phyloP scores from a whole-genome alignment of 306 rosid genomes.

The Sicyos edulis region DNA sequence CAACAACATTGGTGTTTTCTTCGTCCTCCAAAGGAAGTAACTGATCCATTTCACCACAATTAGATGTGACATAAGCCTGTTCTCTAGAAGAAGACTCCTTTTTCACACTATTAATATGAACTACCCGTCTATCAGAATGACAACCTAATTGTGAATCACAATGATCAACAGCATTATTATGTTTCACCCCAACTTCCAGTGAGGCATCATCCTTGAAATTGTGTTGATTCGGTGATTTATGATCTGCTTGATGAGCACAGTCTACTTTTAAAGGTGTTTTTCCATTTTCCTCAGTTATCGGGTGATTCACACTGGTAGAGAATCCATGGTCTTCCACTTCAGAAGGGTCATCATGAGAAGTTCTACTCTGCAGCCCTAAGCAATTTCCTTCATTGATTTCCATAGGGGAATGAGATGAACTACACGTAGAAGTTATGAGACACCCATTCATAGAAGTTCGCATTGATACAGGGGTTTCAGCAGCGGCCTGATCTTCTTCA shows the following conservation, averaged over 20 bases:
- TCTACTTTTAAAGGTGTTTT: constrained; percentile 31
- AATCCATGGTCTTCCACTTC: constrained; percentile 26
- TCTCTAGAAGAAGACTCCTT: constrained; percentile 24
- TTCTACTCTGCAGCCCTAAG: constrained; percentile 27
- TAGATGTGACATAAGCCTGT: constrained; percentile 26
- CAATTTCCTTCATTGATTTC: constrained; percentile 33
- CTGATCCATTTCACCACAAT: constrained; percentile 30
- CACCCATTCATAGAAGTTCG: constrained; percentile 31
- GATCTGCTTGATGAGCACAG: constrained; percentile 26
- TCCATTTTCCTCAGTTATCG: constrained; percentile 27
- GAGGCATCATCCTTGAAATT: constrained; percentile 30
- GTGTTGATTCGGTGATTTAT: constrained; percentile 23
- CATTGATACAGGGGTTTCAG: constrained; percentile 33
- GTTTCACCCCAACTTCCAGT: constrained; percentile 24
- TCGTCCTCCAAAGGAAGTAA: constrained; percentile 30
- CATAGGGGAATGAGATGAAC: constrained; percentile 23
- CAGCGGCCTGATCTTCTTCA: constrained; percentile 46
- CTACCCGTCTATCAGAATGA: constrained; percentile 30
- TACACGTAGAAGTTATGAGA: constrained; percentile 28
- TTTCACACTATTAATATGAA: constrained; percentile 24
- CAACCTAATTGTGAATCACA: constrained; percentile 26
- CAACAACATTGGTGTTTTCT: constrained; percentile 24
- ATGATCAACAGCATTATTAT: constrained; percentile 28
- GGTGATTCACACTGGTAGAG: constrained; percentile 31
- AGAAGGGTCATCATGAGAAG: constrained; percentile 29